Evolutionary conservation across 2,329 filamentous ascomycete genomes (phyloP).

Genomic region (Botryosphaeria agaves): DNA sequence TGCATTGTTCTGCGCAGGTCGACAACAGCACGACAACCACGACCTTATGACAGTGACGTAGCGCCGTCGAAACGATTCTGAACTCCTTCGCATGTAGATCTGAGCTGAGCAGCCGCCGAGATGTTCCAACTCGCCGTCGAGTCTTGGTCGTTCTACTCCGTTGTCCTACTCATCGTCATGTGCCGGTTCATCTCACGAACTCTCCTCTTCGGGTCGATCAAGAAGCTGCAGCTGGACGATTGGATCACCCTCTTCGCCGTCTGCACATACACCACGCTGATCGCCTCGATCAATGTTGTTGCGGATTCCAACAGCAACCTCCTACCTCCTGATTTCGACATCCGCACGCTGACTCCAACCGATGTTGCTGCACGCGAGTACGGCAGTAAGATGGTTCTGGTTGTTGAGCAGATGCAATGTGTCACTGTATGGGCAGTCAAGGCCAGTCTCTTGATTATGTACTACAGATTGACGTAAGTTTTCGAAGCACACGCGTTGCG

Average conservation of each 20-base stretch:
- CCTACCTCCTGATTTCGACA: slow-evolving; percentile 26
- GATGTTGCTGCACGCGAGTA: slow-evolving; percentile 11
- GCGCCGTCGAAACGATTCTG: too few species aligned
- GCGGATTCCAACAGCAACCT: slow-evolving; percentile 23
- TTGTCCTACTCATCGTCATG: slow-evolving; percentile 21
- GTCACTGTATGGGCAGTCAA: slow-evolving; percentile 19
- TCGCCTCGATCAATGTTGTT: slow-evolving; percentile 29
- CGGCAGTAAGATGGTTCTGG: slow-evolving; percentile 20
- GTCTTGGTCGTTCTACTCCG: slow-evolving; percentile 29
- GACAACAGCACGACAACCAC: too few species aligned
- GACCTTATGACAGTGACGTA: too few species aligned
- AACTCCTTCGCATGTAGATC: too few species aligned
- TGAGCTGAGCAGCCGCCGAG: too few species aligned
- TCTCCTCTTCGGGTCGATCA: slow-evolving; percentile 28
- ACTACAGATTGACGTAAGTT: slow-evolving; percentile 17
- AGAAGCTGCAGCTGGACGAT: slow-evolving; percentile 36
- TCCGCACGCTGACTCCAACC: slow-evolving; percentile 16
- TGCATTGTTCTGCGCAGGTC: too few species aligned
- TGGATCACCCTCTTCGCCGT: slow-evolving; percentile 37
- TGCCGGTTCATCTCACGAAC: slow-evolving; percentile 25
- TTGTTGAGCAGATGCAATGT: slow-evolving; percentile 20
- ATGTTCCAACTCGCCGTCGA: slow-evolving; percentile 22
- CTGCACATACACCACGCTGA: slow-evolving; percentile 29
- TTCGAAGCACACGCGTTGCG: neutral
- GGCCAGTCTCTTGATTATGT: slow-evolving; percentile 19